These are phyloP conservation scores for Pichia sp. DNA, from an alignment of 1,139 yeast species.

Conservation along the genomic window DNA sequence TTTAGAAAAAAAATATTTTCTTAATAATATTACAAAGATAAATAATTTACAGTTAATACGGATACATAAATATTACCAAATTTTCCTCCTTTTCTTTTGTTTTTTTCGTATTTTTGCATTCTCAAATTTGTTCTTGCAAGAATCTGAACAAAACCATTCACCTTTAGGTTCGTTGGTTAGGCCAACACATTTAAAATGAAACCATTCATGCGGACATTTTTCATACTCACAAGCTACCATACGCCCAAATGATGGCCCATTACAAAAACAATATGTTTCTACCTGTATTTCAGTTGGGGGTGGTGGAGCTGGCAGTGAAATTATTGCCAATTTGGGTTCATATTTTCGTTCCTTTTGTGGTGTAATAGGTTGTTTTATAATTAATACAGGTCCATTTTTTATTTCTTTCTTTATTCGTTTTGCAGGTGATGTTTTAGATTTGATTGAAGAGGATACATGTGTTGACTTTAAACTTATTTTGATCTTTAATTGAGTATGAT, in stretches of 20 bases:
- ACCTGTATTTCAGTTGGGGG: background rate
- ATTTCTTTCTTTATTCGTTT: background rate
- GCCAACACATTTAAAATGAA: conserved; percentile 72
- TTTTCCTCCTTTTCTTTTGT: conserved; percentile 9
- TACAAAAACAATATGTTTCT: conserved; percentile 53
- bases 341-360: background rate
- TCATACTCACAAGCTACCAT: conserved; percentile 79
- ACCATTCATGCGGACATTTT: conserved; percentile 63
- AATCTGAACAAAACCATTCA: conserved; percentile 63
- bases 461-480: conserved; percentile 6
- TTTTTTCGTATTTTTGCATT: background rate
- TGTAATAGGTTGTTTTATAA: background rate
- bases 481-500: conserved; percentile 7
- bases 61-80: background rate
- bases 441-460: background rate
- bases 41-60: background rate
- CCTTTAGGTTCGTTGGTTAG: conserved; percentile 62
- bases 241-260: conserved; percentile 62
- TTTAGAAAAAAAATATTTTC: background rate
- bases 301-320: background rate
- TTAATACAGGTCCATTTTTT: background rate
- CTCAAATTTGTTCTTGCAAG: conserved; percentile 19
- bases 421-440: background rate
- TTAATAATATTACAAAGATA: background rate
- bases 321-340: background rate